Percentiles rank a stretch among this genome's conserved stretches.
Evolutionary conservation across 306 rosid genomes (phyloP).

Genomic region (Fagus sylvatica): DNA sequence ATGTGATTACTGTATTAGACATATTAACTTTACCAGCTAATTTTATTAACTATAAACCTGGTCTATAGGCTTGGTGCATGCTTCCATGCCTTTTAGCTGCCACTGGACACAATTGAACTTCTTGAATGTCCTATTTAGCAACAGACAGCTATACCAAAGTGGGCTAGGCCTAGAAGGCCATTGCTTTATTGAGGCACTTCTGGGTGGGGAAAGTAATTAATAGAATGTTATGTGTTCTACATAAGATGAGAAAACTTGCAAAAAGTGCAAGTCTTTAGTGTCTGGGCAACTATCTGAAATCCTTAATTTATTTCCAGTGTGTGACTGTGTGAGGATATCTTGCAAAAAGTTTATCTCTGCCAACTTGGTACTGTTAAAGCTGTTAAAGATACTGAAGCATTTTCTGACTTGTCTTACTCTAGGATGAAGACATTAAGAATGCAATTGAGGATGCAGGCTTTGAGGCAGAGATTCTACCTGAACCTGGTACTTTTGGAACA

Average conservation of each 20-base stretch:
- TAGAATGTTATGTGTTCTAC: not conserved
- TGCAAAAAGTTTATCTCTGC: not conserved
- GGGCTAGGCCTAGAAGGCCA: not conserved
- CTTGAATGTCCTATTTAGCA: not conserved
- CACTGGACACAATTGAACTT: not conserved
- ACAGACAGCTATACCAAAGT: not conserved
- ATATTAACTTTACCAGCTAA: not conserved
- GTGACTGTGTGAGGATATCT: not conserved
- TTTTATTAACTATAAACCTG: not conserved
- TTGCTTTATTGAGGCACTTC: not conserved
- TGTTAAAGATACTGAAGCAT: conserved; percentile 17
- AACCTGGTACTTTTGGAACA: conserved; percentile 56
- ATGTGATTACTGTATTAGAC: not conserved
- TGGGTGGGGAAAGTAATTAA: not conserved
- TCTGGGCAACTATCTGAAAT: not conserved
- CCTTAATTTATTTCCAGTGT: not conserved
- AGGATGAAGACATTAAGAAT: conserved; percentile 83
- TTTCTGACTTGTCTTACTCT: conserved; percentile 30
- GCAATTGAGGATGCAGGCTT: conserved; percentile 98
- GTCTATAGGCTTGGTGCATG: not conserved
- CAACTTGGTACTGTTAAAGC: conserved; percentile 11
- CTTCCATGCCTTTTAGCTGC: not conserved
- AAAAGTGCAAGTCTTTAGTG: not conserved
- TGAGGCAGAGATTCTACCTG: conserved; percentile 89
- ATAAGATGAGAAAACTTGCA: not conserved